A percentile compares a stretch with the other conserved stretches of the same genome.
These are phyloP conservation scores for Drosera spatulata DNA, from an alignment of 179 eudicot genomes.

Conservation along the genomic window DNA sequence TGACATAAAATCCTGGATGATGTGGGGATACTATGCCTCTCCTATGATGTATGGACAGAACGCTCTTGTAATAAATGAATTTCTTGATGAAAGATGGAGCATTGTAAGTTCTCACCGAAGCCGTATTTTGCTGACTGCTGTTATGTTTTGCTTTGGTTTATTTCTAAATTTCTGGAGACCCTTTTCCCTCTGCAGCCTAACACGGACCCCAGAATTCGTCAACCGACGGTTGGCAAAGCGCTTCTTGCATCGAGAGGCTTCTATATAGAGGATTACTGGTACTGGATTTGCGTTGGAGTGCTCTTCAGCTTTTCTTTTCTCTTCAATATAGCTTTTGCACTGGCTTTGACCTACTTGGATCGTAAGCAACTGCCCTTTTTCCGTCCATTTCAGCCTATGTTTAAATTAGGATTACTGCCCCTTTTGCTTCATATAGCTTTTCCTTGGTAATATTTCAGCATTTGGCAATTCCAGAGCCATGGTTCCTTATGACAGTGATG, in stretches of 20 bases:
- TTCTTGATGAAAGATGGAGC: slow-evolving; percentile 31
- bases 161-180: no score
- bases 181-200: slow-evolving; percentile 3
- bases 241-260: slow-evolving; percentile 1
- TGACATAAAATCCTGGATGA: slow-evolving; percentile 30
- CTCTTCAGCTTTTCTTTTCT: slow-evolving; percentile 28
- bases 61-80: slow-evolving; percentile 35
- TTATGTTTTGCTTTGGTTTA: no score
- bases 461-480: slow-evolving; percentile 25
- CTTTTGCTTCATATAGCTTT: no score
- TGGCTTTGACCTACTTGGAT: slow-evolving; percentile 33
- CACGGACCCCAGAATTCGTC: neutral
- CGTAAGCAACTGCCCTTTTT: no score
- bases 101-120: slow-evolving; percentile 23
- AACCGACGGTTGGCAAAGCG: slow-evolving; percentile 2
- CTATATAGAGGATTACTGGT: slow-evolving; percentile 8
- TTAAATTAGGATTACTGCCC: no score
- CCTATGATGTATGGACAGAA: slow-evolving; percentile 42
- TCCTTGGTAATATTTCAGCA: no score
- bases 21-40: slow-evolving; percentile 44
- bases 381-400: no score
- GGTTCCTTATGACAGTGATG: slow-evolving; percentile 15
- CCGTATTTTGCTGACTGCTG: no score
- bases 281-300: slow-evolving; percentile 32
- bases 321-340: slow-evolving; percentile 17